Base-by-base conservation (phyloP, 495 filamentous ascomycete species). In the Hyaloscypha variabilis region DNA sequence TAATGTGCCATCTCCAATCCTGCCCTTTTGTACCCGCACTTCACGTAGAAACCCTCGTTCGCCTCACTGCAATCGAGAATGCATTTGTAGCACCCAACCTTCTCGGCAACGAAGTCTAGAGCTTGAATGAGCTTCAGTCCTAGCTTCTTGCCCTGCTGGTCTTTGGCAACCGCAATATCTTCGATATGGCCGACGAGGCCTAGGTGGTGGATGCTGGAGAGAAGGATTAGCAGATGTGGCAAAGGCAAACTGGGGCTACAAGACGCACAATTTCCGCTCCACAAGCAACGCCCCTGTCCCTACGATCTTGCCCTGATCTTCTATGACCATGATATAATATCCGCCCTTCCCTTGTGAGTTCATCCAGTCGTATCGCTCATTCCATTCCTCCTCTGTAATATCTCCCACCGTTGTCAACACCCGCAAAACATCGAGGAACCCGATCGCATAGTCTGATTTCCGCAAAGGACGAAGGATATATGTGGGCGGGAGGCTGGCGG, bases 1-100 rank as follows among this genome's bases (percentile, higher is more conserved):
- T 97, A 97, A 78, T 97, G 93, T 51, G 93, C 95, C 95, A 99
- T 99, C 77, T 99, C 92, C 59, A 97, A 77, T 10, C 95, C 95
- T 26, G 93, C 96, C 54, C 93, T 82, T 78, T 92, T 91, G 77
- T 96, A 98, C 51, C 94, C 96, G 75, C 95, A 99, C 85, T 99
- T 99, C 69, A 97, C 86, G 76, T 99, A 99, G 82, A 99, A 99
- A 19, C 93, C 95, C 78, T 97, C 93, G 76, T 99, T 99, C 69
- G 90, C 81, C 71, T 83, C 82, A 74, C 78, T 82, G 73, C 82
- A 85, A 72, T 84, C 83, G 63, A 81, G 76, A 69, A 87, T 81
- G 73, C 89, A 91, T 87, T 97, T 97, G 77, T 97, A 97, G 79
- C 92, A 96, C 26, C 92, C 93, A 57, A 92, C 89, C 70, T 91